Percentiles rank a stretch among this genome's conserved stretches.
Evolutionary conservation across 306 rosid genomes (phyloP).

Genomic region (Fragaria ananassa): DNA sequence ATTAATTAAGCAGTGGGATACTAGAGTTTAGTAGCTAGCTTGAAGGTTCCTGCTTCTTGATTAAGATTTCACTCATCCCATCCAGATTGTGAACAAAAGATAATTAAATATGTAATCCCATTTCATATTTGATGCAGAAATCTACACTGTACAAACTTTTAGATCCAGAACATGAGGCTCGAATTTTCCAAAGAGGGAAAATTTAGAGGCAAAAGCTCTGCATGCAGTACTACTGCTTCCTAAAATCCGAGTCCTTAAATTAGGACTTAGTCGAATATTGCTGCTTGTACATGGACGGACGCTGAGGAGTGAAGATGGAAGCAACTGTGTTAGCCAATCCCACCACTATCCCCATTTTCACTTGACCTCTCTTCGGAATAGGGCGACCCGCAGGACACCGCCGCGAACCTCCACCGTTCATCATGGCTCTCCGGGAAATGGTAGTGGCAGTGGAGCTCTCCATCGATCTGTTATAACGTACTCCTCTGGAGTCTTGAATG

Average conservation of each 20-base stretch:
- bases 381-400: constrained; percentile 42
- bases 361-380: constrained; percentile 69
- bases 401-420: constrained; percentile 26
- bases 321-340: constrained; percentile 60
- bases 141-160: neutral
- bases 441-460: constrained; percentile 22
- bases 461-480: constrained; percentile 6
- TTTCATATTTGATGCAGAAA: neutral
- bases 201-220: neutral
- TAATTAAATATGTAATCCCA: neutral
- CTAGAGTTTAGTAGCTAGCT: too few relatives aligned
- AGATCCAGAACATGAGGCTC: neutral
- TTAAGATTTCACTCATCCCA: too few relatives aligned
- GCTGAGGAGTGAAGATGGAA: constrained; percentile 42
- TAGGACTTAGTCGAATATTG: neutral
- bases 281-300: neutral
- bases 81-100: too few relatives aligned
- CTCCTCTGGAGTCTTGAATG: neutral
- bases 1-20: too few relatives aligned
- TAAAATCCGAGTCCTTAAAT: neutral
- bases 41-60: too few relatives aligned
- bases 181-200: neutral
- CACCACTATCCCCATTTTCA: constrained; percentile 52
- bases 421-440: constrained; percentile 17
- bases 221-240: neutral